Conservation (phyloP, 2,329 filamentous ascomycete species). For the Talaromyces sp. region DNA sequence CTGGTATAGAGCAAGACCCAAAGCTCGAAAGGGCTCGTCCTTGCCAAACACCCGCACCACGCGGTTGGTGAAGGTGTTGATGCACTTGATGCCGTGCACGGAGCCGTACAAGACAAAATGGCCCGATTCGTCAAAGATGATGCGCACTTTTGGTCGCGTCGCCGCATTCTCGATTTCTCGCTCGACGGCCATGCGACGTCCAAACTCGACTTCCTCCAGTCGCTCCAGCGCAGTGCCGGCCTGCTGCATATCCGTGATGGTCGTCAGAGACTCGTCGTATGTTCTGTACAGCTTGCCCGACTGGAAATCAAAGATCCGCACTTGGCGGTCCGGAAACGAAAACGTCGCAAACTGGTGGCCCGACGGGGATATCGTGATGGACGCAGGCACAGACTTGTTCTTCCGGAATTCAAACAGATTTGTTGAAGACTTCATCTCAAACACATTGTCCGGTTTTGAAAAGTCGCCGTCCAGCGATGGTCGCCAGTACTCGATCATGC, state of each 20-base stretch:
- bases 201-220: conserved; percentile 87
- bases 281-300: conserved; percentile 83
- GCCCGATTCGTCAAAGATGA: conserved; percentile 92
- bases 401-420: conserved; percentile 98
- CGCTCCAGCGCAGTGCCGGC: conserved; percentile 77
- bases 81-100: conserved; percentile 84
- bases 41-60: conserved; percentile 85
- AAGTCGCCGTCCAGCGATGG: conserved; percentile 56
- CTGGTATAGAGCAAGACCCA: conserved; percentile 86
- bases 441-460: conserved; percentile 88
- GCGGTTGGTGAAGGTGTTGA: conserved; percentile 92
- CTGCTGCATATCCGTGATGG: conserved; percentile 91
- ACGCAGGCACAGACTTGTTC: conserved; percentile 75
- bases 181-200: conserved; percentile 78
- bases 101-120: conserved; percentile 95
- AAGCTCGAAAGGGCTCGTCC: conserved; percentile 78
- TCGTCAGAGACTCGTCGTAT: conserved; percentile 89
- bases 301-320: conserved; percentile 88
- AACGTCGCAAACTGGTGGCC: conserved; percentile 82
- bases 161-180: conserved; percentile 71
- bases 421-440: conserved; percentile 87
- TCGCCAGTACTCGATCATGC: conserved; percentile 97
- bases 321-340: conserved; percentile 88
- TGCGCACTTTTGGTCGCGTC: conserved; percentile 67
- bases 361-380: conserved; percentile 77